phyloP scores from a whole-genome alignment of 176 grass and related monocot genomes.

The Avena atlantica region DNA sequence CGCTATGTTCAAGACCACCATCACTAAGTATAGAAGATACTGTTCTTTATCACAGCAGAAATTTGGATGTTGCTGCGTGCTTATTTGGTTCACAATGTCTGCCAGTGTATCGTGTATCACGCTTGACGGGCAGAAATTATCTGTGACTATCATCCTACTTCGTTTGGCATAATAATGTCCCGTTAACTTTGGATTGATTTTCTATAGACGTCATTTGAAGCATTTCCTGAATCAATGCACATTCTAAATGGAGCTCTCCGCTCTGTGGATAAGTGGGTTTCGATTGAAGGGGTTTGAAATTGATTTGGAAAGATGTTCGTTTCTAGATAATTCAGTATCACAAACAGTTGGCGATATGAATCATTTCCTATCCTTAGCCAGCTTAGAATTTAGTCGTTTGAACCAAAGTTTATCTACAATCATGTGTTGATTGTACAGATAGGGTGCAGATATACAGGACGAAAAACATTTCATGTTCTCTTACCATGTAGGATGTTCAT shows the following conservation, averaged over 20 bases:
- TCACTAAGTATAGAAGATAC: conserved; percentile 59
- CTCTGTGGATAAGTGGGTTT: not conserved
- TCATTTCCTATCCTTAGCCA: no score
- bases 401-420: not conserved
- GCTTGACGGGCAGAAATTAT: conserved; percentile 17
- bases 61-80: conserved; percentile 51
- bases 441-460: not conserved
- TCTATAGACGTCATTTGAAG: not conserved
- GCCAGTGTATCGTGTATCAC: conserved; percentile 35
- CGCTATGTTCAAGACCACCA: conserved; percentile 88
- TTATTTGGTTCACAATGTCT: conserved; percentile 44
- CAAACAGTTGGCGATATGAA: no score
- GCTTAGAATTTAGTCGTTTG: not conserved
- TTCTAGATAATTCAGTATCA: not conserved
- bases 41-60: conserved; percentile 33
- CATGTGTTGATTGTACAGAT: not conserved
- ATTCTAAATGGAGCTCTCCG: not conserved
- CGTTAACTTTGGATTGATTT: conserved; percentile 38
- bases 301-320: not conserved
- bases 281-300: not conserved
- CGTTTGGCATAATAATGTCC: conserved; percentile 38
- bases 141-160: conserved; percentile 31
- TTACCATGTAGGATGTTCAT: not conserved
- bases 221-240: not conserved
- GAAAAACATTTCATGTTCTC: not conserved